Evolutionary conservation across 257 asterid species (phyloP), one percentile per base, ranked within the genome.

Genomic region (Ilex aquifolium): DNA sequence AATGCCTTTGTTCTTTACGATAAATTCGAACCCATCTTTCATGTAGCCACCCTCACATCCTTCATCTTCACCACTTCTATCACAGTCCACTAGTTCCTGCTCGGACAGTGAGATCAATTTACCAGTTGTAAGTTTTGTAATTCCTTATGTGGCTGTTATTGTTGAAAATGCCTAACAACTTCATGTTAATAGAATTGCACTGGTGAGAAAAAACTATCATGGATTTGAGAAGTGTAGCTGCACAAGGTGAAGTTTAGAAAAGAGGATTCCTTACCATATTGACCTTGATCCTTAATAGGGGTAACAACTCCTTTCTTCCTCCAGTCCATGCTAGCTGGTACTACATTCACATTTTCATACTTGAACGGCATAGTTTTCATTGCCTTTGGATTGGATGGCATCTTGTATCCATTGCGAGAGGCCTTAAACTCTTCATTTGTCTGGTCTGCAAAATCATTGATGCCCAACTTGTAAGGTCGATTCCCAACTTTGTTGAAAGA

Each of bases 21-120:
- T 49, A n/a, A 49, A 49, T 15, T 49, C 54, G 54, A 49, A 49
- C 5, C n/a, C 54, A 12, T 49, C 17, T 15, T 49, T 2, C 54
- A 49, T 49, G 54, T 49, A 49, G 4, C 54, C 54, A n/a, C 54
- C 54, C n/a, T 49, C 17, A 12, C 54, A 49, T 12, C 54, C 54
- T 49, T 49, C 54, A n/a, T 49, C 54, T 49, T 49, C 54, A n/a
- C 54, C 14, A n/a, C 54, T 15, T 11, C 1, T 49, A 12, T 49
- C 54, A n/a, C 54, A 49, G 54, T 49, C 54, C 54, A 49, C 54
- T 12, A 49, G 54, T 15, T 49, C 54, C 17, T 49, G 54, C 54
- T 49, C 54, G 5, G 54, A 49, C n/a, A 49, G 14, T 1, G 54
- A 49, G 54, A 49, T 49, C 54, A 49, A n/a, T 15, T 49, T 49